phyloP scores from a whole-genome alignment of 2,329 filamentous ascomycete genomes.

The Neonectria magnoliae region DNA sequence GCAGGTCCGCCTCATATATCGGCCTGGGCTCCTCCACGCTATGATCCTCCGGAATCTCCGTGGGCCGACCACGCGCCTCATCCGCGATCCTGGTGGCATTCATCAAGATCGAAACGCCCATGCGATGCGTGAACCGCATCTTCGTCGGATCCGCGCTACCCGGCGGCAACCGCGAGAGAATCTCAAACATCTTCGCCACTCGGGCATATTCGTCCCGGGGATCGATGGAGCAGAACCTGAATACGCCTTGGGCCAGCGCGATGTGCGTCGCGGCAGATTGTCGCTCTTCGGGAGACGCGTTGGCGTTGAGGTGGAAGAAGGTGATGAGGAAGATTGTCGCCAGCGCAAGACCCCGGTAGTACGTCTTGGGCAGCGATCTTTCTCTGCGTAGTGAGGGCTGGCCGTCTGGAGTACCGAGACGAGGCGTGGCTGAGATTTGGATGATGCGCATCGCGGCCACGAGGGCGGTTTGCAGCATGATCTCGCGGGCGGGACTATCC shows the following conservation, averaged over 20 bases:
- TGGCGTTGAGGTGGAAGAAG: conserved; percentile 23
- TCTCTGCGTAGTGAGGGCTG: conserved; percentile 1
- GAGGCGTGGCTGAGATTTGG: conserved; percentile 18
- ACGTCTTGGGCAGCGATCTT: conserved; percentile 27
- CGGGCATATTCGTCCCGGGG: conserved; percentile 28
- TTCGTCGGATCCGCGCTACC: not conserved
- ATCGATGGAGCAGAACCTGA: conserved; percentile 15
- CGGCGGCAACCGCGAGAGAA: conserved; percentile 2
- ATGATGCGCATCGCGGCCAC: conserved; percentile 25
- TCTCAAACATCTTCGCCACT: conserved; percentile 22
- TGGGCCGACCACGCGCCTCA: conserved; percentile 23
- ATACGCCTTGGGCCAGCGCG: conserved; percentile 20
- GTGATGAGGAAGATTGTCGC: conserved; percentile 33
- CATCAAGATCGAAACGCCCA: conserved; percentile 29
- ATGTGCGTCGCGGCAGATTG: conserved; percentile 30
- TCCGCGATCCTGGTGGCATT: conserved; percentile 24
- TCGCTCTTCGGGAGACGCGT: conserved; percentile 13
- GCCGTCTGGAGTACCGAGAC: not conserved
- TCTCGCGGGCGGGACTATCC: conserved; percentile 21
- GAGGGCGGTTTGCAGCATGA: conserved; percentile 22
- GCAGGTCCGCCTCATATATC: not conserved
- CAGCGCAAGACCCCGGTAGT: conserved; percentile 28
- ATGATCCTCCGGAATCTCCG: conserved; percentile 12
- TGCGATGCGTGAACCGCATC: conserved; percentile 26
- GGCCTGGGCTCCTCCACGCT: not conserved